Percentiles rank a stretch among this genome's conserved stretches.
Evolutionary conservation across 2,329 filamentous ascomycete genomes (phyloP).

Genomic region (Trichoderma gracile): DNA sequence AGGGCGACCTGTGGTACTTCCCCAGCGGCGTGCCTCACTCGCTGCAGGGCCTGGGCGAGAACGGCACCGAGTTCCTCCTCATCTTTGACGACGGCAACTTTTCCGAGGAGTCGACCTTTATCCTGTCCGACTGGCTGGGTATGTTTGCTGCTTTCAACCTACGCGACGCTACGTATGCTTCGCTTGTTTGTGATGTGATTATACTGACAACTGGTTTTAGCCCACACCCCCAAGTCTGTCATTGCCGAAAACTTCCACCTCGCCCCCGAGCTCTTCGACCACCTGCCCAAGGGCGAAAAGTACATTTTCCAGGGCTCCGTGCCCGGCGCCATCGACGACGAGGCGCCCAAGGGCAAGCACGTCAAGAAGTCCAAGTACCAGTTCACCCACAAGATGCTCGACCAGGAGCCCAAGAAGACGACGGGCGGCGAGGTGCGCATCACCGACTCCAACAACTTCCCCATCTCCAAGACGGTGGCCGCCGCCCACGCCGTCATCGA

Average conservation of each 20-base stretch:
- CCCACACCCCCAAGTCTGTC: slow-evolving; percentile 70
- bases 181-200: too few relatives aligned
- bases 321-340: slow-evolving; percentile 65
- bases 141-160: too few relatives aligned
- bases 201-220: too few relatives aligned
- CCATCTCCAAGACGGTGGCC: slow-evolving; percentile 70
- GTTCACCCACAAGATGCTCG: slow-evolving; percentile 72
- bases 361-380: slow-evolving; percentile 67
- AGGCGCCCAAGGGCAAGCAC: slow-evolving; percentile 60
- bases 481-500: slow-evolving; percentile 71
- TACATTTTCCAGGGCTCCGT: slow-evolving; percentile 75
- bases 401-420: slow-evolving; percentile 64
- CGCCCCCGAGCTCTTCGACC: slow-evolving; percentile 67
- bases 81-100: slow-evolving; percentile 54
- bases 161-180: too few relatives aligned
- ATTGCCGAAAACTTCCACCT: slow-evolving; percentile 75
- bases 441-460: slow-evolving; percentile 74
- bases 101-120: slow-evolving; percentile 66
- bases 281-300: slow-evolving; percentile 66
- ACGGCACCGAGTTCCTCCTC: slow-evolving; percentile 56
- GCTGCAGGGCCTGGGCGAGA: slow-evolving; percentile 67
- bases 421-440: slow-evolving; percentile 73
- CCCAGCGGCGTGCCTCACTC: slow-evolving; percentile 76
- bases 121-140: slow-evolving; percentile 73
- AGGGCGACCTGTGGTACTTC: slow-evolving; percentile 81